Evolutionary conservation across 192 early-diverging fungal genomes (phyloP).

Genomic region (Podila epigama): DNA sequence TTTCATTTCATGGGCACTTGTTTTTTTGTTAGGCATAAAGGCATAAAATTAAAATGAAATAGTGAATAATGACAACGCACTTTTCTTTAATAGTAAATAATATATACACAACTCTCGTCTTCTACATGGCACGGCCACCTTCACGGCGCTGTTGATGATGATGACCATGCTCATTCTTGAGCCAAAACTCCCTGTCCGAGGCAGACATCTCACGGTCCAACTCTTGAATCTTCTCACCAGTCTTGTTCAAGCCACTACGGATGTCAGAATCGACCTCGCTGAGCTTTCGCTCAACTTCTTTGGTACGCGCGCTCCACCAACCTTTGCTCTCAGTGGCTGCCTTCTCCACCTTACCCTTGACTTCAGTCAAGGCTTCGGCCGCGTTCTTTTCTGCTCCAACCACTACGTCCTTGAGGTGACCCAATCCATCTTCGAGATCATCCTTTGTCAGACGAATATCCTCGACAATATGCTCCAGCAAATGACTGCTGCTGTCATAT

Average conservation of each 20-base stretch:
- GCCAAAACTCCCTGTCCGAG: conserved; percentile 21
- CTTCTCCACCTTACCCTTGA: conserved; percentile 11
- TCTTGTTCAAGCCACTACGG: conserved; percentile 19
- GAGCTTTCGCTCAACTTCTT: conserved; percentile 5
- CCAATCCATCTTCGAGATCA: background rate
- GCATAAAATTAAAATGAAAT: no score
- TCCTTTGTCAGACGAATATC: conserved; percentile 6
- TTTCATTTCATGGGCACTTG: no score
- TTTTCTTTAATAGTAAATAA: no score
- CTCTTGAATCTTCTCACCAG: conserved; percentile 25
- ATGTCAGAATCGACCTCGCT: conserved; percentile 1
- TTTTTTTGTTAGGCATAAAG: no score
- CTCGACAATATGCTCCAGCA: conserved; percentile 7
- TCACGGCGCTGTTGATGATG: conserved; percentile 40
- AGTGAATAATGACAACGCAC: no score
- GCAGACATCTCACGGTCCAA: conserved; percentile 19
- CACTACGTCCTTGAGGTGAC: background rate
- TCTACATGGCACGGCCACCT: conserved; percentile 41
- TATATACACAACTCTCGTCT: background rate
- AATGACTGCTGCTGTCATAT: background rate
- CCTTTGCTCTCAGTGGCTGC: background rate
- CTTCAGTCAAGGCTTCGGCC: background rate
- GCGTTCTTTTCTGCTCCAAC: conserved; percentile 25
- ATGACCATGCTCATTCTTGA: conserved; percentile 11
- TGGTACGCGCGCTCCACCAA: conserved; percentile 17